These are phyloP conservation scores for Senna tora DNA, from an alignment of 306 rosid species.

Conservation along the genomic window DNA sequence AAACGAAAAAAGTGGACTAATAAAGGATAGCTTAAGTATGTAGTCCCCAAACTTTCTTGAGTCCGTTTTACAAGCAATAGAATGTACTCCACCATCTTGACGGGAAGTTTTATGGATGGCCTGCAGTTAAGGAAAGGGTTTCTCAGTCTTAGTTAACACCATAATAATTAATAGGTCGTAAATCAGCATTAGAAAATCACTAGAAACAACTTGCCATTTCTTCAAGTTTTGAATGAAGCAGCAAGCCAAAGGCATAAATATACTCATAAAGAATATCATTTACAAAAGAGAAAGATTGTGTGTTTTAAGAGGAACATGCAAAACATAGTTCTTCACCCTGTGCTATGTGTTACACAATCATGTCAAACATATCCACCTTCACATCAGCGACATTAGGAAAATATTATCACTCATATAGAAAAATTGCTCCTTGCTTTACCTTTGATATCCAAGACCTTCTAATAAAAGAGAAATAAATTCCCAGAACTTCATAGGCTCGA, in stretches of 20 bases:
- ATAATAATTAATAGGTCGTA: conserved; percentile 21
- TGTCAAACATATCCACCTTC: conserved; percentile 28
- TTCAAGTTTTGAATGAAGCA: conserved; percentile 33
- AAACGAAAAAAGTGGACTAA: conserved; percentile 58
- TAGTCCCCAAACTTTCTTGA: conserved; percentile 53
- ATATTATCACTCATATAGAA: conserved; percentile 25
- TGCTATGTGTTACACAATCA: conserved; percentile 18
- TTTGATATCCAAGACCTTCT: conserved; percentile 77
- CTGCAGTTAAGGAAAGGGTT: conserved; percentile 54
- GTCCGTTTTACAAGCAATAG: conserved; percentile 59
- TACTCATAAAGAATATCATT: conserved; percentile 27
- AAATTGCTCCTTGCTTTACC: conserved; percentile 55
- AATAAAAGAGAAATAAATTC: conserved; percentile 62
- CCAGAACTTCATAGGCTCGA: conserved; percentile 76
- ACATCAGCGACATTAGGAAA: conserved; percentile 27
- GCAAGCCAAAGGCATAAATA: conserved; percentile 23
- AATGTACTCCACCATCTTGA: conserved; percentile 53
- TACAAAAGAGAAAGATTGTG: background rate
- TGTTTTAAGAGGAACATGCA: conserved; percentile 20
- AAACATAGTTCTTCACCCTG: conserved; percentile 1
- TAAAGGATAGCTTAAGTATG: conserved; percentile 52
- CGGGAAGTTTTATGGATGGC: conserved; percentile 76
- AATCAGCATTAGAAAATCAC: conserved; percentile 35
- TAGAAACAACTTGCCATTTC: conserved; percentile 18
- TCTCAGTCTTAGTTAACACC: conserved; percentile 36